Evolutionary conservation across 2,329 filamentous ascomycete genomes (phyloP), one percentile per base, ranked within the genome.

Genomic region (Ophioceras dolichostomum): DNA sequence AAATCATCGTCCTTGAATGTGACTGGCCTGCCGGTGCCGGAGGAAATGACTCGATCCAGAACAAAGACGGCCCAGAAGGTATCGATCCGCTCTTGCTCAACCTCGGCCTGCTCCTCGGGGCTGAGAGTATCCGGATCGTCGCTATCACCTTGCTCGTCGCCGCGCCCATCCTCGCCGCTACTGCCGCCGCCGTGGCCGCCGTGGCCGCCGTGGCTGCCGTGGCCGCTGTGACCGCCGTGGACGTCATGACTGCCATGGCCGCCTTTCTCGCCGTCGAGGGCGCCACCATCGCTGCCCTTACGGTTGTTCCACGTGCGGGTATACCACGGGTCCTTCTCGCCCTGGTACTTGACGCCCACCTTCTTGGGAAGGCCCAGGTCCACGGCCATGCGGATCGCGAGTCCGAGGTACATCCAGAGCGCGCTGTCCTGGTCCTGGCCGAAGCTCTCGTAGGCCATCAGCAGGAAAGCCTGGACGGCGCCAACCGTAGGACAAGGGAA

Each of bases 31-130:
- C 87, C 87, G 0, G 85, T 91, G 0, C 86, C 86, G 0, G 83
- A 89, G 0, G 86, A 93, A 19, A 94, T 89, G 43, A 89, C 80
- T 16, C 86, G 72, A 49, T 94, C 86, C 2, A 94, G 70, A 45
- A 93, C 80, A 55, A 93, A 93, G 10, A 94, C 81, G 4, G 84
- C 79, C 86, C 86, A 94, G 46, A 94, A 87, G 0, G 86, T 89
- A 49, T 94, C 84, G 31, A 86, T 78, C 13, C 84, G 74, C 51
- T 93, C 86, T 44, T 86, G 76, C 48, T 93, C 85, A 4, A 83
- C 72, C 48, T 73, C 79, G 44, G 62, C 69, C 55, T 71, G 74
- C 49, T 79, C 76, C 37, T 60, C 54, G 2, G 57, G 63, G 40
- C 54, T 70, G 42, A 58, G 51, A 0, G 53, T 47, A 16, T 67